Conservation (phyloP, 345 rosid genomes). For the Raphanus raphanistrum region DNA sequence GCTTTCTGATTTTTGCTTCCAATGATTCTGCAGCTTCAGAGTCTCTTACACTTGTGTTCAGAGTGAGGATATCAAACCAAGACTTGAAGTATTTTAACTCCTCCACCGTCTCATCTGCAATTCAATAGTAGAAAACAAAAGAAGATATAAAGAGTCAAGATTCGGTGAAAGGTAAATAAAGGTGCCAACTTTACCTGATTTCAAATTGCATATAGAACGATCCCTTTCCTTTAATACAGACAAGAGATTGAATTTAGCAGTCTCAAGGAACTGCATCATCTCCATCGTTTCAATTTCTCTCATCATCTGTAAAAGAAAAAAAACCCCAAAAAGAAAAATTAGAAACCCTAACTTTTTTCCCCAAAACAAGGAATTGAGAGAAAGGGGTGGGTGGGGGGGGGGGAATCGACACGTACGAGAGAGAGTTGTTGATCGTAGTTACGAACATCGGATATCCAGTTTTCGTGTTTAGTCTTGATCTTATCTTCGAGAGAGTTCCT, state of each 20-base stretch:
- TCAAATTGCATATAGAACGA: constrained; percentile 48
- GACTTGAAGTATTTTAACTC: constrained; percentile 64
- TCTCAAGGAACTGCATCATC: constrained; percentile 46
- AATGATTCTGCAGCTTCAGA: constrained; percentile 9
- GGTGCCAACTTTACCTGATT: constrained; percentile 46
- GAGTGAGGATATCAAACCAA: constrained; percentile 53
- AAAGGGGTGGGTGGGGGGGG: neutral
- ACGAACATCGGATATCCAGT: constrained; percentile 55
- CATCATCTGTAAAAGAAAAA: constrained; percentile 44
- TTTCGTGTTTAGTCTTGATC: constrained; percentile 44
- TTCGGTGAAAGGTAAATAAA: neutral
- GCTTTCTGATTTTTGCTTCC: constrained; percentile 48
- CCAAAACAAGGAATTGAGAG: neutral
- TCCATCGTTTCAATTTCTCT: constrained; percentile 46
- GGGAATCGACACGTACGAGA: constrained; percentile 41
- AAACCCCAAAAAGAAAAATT: neutral
- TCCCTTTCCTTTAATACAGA: constrained; percentile 59
- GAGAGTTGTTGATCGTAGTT: constrained; percentile 51
- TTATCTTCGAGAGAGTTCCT: constrained; percentile 60
- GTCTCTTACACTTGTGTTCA: constrained; percentile 45
- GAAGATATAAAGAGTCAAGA: too few species aligned
- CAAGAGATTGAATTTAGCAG: constrained; percentile 56
- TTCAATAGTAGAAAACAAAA: neutral
- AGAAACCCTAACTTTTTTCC: constrained; percentile 36
- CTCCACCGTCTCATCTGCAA: constrained; percentile 63